Percentiles rank a stretch among this genome's conserved stretches.
These are phyloP conservation scores for Nicotiana attenuata DNA, from an alignment of 257 asterid species.

Conservation along the genomic window DNA sequence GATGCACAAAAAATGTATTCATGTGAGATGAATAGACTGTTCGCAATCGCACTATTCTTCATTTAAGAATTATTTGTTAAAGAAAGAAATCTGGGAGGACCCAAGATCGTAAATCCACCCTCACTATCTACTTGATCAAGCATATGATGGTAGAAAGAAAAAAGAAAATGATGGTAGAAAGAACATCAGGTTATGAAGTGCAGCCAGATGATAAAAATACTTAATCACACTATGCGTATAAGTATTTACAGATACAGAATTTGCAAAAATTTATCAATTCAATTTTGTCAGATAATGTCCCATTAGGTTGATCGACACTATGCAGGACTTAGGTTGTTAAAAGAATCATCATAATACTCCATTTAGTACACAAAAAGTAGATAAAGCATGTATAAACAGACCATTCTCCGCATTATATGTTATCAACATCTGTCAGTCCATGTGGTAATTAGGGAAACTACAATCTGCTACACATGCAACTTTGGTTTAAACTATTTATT, in stretches of 20 bases:
- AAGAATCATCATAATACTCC: background rate
- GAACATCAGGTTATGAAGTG: background rate
- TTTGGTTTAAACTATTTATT: background rate
- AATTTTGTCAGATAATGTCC: background rate
- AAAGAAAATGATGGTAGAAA: background rate
- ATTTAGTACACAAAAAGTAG: background rate
- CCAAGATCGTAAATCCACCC: background rate
- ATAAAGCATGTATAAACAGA: background rate
- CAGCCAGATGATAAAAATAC: background rate
- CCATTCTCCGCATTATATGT: background rate
- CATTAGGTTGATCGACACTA: background rate
- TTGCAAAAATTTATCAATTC: constrained; percentile 1
- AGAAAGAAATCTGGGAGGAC: background rate
- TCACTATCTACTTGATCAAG: background rate
- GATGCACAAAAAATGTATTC: background rate
- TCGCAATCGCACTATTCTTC: background rate
- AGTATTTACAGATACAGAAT: background rate
- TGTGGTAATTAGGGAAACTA: background rate
- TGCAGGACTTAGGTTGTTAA: background rate
- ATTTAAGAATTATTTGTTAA: background rate
- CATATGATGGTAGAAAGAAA: background rate
- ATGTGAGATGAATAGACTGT: background rate
- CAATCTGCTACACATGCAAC: background rate
- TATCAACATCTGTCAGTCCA: background rate
- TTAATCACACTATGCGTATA: background rate